Percentiles rank a stretch among this genome's conserved stretches.
Evolutionary conservation across 305 asterid species (phyloP).

Genomic region (Solanum hybrid): DNA sequence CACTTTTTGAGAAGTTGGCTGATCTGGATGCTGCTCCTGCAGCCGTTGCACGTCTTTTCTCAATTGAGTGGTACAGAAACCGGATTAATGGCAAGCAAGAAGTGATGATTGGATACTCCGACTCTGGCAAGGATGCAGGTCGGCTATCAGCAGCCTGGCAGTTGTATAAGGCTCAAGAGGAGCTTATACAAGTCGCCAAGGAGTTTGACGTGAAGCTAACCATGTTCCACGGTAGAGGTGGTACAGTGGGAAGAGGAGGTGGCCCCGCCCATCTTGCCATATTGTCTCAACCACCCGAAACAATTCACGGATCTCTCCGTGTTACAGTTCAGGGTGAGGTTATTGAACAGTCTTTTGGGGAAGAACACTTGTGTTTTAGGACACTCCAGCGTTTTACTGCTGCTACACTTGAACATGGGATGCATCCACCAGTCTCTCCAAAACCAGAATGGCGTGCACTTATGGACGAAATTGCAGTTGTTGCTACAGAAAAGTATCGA

Average conservation of each 20-base stretch:
- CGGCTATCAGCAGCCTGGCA: constrained; percentile 54
- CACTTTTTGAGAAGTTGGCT: constrained; percentile 46
- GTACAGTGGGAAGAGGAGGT: constrained; percentile 54
- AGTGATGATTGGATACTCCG: constrained; percentile 55
- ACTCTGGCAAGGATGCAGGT: constrained; percentile 56
- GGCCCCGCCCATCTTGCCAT: constrained; percentile 59
- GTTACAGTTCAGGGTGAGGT: constrained; percentile 55
- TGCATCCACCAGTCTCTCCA: constrained; percentile 45
- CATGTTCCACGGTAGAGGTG: constrained; percentile 56
- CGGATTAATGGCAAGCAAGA: constrained; percentile 48
- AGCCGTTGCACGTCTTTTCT: constrained; percentile 49
- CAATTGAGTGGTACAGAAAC: constrained; percentile 43
- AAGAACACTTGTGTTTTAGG: constrained; percentile 47
- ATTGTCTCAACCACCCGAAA: constrained; percentile 51
- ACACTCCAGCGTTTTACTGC: constrained; percentile 46
- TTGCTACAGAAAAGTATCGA: constrained; percentile 42
- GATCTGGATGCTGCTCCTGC: constrained; percentile 50
- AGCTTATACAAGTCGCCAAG: constrained; percentile 40
- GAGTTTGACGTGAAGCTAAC: constrained; percentile 40
- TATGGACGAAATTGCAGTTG: constrained; percentile 33
- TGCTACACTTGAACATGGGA: constrained; percentile 53
- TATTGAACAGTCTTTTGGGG: constrained; percentile 50
- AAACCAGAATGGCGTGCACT: constrained; percentile 54
- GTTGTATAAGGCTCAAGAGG: constrained; percentile 49
- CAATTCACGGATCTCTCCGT: constrained; percentile 42